Percentiles rank a stretch among this genome's conserved stretches.
Evolutionary conservation across 495 filamentous ascomycete species (phyloP).

Genomic region (Penicillium desertorum): DNA sequence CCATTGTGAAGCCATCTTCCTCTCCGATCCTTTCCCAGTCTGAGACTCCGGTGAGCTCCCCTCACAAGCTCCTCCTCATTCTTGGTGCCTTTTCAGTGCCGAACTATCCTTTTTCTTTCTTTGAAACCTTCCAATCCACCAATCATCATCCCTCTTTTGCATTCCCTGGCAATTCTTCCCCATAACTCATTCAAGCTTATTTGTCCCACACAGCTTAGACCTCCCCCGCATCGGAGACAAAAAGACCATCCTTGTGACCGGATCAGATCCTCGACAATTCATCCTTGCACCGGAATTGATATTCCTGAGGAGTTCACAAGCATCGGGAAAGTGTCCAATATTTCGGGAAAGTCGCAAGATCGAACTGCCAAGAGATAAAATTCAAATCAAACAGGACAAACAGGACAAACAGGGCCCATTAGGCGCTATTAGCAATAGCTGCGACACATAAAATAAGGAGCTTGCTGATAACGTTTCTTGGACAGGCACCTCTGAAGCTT

Average conservation of each 20-base stretch:
- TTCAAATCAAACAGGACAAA: not conserved
- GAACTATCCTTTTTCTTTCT: not conserved
- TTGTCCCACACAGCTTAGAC: slow-evolving; percentile 5
- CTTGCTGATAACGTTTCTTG: slow-evolving; percentile 15
- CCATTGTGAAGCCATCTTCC: slow-evolving; percentile 13
- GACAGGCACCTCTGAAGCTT: slow-evolving; percentile 19
- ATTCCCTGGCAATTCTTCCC: not conserved
- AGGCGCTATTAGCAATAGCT: slow-evolving; percentile 15
- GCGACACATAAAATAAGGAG: slow-evolving; percentile 19
- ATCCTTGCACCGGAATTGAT: slow-evolving; percentile 4
- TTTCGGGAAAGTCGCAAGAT: not conserved
- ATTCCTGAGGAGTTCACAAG: not conserved
- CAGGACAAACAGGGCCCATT: slow-evolving; percentile 1
- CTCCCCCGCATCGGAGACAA: slow-evolving; percentile 11
- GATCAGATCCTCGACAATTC: not conserved
- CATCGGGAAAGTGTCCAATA: not conserved
- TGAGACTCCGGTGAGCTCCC: slow-evolving; percentile 31
- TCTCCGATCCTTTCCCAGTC: slow-evolving; percentile 35
- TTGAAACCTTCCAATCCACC: slow-evolving; percentile 1
- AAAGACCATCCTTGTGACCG: not conserved
- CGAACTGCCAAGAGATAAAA: not conserved
- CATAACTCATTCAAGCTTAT: not conserved
- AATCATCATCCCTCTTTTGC: slow-evolving; percentile 11
- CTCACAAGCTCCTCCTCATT: not conserved
- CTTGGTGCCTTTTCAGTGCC: not conserved